A percentile compares a stretch with the other conserved stretches of the same genome.
These are phyloP conservation scores for Saksenaea vasiformis DNA, from an alignment of 371 early-diverging fungal species.

Conservation along the genomic window DNA sequence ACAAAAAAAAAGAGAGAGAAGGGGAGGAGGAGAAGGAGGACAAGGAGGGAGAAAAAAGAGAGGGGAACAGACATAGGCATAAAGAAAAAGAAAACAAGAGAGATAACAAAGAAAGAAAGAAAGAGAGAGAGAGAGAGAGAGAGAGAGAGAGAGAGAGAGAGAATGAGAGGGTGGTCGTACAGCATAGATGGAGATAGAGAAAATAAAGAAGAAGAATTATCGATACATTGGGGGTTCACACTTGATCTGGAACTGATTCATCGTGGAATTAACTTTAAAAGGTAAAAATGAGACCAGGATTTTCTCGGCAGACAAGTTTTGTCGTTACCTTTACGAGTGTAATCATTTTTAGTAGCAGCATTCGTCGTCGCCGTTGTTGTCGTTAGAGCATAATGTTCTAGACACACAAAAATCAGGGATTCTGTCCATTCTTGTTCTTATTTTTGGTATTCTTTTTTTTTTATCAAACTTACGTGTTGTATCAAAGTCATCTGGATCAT, in stretches of 20 bases:
- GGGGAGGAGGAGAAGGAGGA: neutral
- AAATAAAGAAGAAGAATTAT: neutral
- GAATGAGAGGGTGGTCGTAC: neutral
- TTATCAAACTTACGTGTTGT: neutral
- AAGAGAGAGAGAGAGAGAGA: neutral
- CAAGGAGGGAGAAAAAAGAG: neutral
- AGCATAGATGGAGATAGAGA: neutral
- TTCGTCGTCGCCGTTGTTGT: too few relatives aligned
- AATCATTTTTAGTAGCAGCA: neutral
- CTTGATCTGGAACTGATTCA: neutral
- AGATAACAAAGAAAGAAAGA: too few relatives aligned
- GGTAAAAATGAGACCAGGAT: neutral
- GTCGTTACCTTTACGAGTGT: neutral
- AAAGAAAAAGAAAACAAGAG: too few relatives aligned
- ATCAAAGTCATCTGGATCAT: neutral
- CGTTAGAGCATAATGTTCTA: neutral
- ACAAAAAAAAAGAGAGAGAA: conserved; percentile 8
- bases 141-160: neutral
- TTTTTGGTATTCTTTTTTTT: neutral
- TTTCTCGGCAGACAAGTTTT: neutral
- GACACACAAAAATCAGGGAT: neutral
- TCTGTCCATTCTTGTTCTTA: neutral
- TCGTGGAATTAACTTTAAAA: neutral
- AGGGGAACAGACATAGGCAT: neutral
- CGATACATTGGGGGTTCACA: neutral